A percentile compares a stretch with the other conserved stretches of the same genome.
Conservation (phyloP, 2,329 filamentous ascomycete genomes). For the Myriosclerotinia scirpicola region DNA sequence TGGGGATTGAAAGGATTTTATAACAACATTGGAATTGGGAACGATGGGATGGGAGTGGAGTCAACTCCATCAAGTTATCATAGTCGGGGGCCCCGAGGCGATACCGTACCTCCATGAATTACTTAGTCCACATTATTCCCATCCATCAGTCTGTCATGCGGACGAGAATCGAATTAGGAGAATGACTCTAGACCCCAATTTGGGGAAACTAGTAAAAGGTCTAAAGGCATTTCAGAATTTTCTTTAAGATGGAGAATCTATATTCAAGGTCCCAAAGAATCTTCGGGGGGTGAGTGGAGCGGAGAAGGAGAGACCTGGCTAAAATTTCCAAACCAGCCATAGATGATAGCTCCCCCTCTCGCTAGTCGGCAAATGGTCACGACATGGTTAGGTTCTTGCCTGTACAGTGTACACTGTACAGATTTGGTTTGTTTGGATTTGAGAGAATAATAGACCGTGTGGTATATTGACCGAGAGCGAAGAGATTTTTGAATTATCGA, state of each 20-base stretch:
- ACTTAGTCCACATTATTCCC: conserved; percentile 8
- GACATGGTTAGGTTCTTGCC: conserved; percentile 5
- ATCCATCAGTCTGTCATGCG: conserved; percentile 17
- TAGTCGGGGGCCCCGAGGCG: conserved; percentile 5
- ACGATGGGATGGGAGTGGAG: neutral
- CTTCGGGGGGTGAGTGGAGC: neutral
- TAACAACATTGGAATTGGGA: neutral
- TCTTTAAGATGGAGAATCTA: conserved; percentile 14
- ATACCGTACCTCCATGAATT: conserved; percentile 13
- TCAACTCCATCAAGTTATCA: conserved; percentile 7
- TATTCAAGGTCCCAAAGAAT: neutral
- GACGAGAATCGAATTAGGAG: neutral
- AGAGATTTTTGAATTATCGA: neutral
- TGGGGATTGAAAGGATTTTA: conserved; percentile 7
- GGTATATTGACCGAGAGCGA: conserved; percentile 10
- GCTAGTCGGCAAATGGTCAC: neutral
- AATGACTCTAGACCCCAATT: neutral
- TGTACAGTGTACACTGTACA: neutral
- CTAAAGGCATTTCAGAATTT: conserved; percentile 10
- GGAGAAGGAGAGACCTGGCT: neutral
- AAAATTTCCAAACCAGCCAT: neutral
- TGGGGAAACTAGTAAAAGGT: conserved; percentile 12
- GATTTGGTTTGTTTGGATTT: neutral
- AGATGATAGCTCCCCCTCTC: neutral
- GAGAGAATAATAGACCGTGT: neutral